Conservation (phyloP, 2,329 filamentous ascomycete species). For the Colletotrichum higginsianum region DNA sequence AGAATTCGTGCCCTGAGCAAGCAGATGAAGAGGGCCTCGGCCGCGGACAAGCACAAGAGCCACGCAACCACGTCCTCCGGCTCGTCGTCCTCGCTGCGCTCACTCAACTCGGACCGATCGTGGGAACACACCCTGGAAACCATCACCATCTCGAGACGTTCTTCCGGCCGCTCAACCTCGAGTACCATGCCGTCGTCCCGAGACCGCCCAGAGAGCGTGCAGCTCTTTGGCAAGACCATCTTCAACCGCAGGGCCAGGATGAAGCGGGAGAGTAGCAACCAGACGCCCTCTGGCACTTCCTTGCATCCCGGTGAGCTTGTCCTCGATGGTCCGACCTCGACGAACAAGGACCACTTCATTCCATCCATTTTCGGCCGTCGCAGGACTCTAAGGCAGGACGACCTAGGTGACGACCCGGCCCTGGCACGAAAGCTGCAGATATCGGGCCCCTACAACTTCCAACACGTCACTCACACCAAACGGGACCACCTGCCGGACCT, state of each 20-base stretch:
- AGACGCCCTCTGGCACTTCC: slow-evolving; percentile 64
- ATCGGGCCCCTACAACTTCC: slow-evolving; percentile 77
- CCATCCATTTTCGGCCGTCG: slow-evolving; percentile 68
- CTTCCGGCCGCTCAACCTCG: slow-evolving; percentile 69
- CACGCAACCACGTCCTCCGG: slow-evolving; percentile 68
- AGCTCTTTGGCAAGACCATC: slow-evolving; percentile 72
- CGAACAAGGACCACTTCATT: slow-evolving; percentile 62
- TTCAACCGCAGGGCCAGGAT: slow-evolving; percentile 69
- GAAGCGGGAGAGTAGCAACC: slow-evolving; percentile 66
- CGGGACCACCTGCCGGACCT: slow-evolving; percentile 63
- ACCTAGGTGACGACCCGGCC: slow-evolving; percentile 37
- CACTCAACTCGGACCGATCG: slow-evolving; percentile 61
- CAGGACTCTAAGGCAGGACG: slow-evolving; percentile 52
- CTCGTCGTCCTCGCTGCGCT: slow-evolving; percentile 66
- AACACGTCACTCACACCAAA: slow-evolving; percentile 73
- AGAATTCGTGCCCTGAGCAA: slow-evolving; percentile 71
- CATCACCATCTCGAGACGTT: slow-evolving; percentile 66
- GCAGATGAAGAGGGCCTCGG: slow-evolving; percentile 70
- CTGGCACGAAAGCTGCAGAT: slow-evolving; percentile 65
- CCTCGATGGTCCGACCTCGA: slow-evolving; percentile 51
- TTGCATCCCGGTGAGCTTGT: slow-evolving; percentile 62
- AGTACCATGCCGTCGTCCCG: slow-evolving; percentile 66
- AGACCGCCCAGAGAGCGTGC: slow-evolving; percentile 72
- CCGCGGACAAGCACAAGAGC: slow-evolving; percentile 62
- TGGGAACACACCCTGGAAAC: slow-evolving; percentile 67